Conservation (phyloP, 345 rosid species). For the Balakata baccata region DNA sequence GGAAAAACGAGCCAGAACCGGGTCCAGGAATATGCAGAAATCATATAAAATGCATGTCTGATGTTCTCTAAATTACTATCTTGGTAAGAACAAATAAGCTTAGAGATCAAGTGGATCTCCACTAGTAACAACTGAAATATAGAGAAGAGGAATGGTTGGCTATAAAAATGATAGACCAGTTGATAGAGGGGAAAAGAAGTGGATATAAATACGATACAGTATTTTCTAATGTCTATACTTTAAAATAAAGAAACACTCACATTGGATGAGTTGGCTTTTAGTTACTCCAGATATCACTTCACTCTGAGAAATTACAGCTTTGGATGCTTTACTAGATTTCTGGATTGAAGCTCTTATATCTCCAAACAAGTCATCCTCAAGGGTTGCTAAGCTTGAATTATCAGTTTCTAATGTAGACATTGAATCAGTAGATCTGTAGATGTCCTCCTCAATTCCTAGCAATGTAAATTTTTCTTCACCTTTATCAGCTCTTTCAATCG, state of each 20-base stretch:
- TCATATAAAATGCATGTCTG: neutral
- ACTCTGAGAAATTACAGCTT: conserved; percentile 27
- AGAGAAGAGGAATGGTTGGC: neutral
- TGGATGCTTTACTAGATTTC: conserved; percentile 46
- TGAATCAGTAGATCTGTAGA: conserved; percentile 67
- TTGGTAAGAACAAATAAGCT: neutral
- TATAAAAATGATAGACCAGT: neutral
- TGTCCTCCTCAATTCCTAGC: conserved; percentile 68
- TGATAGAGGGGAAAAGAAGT: neutral
- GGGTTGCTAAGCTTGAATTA: conserved; percentile 43
- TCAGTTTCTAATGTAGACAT: conserved; percentile 73
- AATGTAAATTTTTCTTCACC: conserved; percentile 38
- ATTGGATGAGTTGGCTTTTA: conserved; percentile 27
- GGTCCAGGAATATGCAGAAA: conserved; percentile 1
- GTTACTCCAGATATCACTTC: conserved; percentile 26
- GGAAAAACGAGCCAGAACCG: too few species aligned
- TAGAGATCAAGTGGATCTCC: neutral
- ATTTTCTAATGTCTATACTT: neutral
- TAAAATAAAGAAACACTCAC: conserved; percentile 42
- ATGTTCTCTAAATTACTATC: neutral
- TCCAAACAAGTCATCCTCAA: conserved; percentile 54
- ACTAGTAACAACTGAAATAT: neutral
- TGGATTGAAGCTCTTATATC: conserved; percentile 81
- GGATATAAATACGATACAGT: neutral
- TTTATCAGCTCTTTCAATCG: conserved; percentile 42